phyloP scores from a whole-genome alignment of 169 alveolate species.

The Plasmodium blacklocki region DNA sequence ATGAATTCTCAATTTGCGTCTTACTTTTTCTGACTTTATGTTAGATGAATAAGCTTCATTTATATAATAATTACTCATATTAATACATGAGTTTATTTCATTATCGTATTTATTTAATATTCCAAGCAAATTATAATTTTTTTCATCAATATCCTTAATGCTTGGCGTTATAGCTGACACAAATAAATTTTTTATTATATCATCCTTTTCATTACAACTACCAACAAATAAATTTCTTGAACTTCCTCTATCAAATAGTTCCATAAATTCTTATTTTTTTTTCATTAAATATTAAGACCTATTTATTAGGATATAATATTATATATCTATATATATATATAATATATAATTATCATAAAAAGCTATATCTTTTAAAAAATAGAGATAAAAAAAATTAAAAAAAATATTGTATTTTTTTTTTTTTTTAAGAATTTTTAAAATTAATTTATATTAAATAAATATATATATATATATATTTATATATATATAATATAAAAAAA shows the following conservation, averaged over 20 bases:
- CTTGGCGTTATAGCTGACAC: constrained; percentile 34
- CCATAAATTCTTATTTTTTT: constrained; percentile 34
- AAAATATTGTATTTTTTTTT: too few relatives aligned
- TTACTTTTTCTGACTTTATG: constrained; percentile 50
- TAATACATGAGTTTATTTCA: constrained; percentile 67
- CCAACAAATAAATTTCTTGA: constrained; percentile 33
- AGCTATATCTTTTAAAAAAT: background rate
- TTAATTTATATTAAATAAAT: too few relatives aligned
- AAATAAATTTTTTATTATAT: constrained; percentile 51
- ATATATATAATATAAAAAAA: too few relatives aligned
- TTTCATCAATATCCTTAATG: constrained; percentile 68
- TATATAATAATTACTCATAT: constrained; percentile 66
- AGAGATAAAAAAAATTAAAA: too few relatives aligned
- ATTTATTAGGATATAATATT: background rate
- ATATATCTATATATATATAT: background rate
- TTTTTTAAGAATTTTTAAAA: too few relatives aligned
- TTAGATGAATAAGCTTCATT: constrained; percentile 67
- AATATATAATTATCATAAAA: background rate
- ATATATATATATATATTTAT: too few relatives aligned
- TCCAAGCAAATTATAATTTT: constrained; percentile 47
- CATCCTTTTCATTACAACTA: constrained; percentile 36
- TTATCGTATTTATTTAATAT: constrained; percentile 55
- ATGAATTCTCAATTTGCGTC: constrained; percentile 66
- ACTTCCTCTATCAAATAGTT: constrained; percentile 27
- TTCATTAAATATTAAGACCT: background rate